phyloP scores from a whole-genome alignment of 2,329 filamentous ascomycete genomes.

The Endocalyx cinctus region DNA sequence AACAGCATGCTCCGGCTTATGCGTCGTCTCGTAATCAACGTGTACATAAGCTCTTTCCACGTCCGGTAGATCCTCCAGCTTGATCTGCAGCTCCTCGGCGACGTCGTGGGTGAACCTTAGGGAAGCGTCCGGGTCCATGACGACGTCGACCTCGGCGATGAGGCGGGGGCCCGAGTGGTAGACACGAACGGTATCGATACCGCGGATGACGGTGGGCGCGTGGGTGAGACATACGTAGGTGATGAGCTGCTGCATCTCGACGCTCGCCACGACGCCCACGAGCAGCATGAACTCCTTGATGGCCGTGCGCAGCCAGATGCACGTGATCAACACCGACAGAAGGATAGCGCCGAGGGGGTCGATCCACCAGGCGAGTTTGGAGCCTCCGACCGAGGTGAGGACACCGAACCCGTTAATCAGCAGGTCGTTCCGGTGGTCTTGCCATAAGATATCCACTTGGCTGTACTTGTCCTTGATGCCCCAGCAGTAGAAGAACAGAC shows the following conservation, averaged over 20 bases:
- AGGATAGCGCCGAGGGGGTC: slow-evolving; percentile 89
- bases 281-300: slow-evolving; percentile 87
- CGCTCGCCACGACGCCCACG: slow-evolving; percentile 82
- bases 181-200: slow-evolving; percentile 91
- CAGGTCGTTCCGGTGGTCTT: slow-evolving; percentile 96
- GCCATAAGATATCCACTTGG: slow-evolving; percentile 89
- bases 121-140: slow-evolving; percentile 74
- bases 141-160: slow-evolving; percentile 93
- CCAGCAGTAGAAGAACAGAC: slow-evolving; percentile 88
- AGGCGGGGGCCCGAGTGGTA: slow-evolving; percentile 87
- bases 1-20: slow-evolving; percentile 76
- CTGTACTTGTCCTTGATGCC: slow-evolving; percentile 84
- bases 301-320: slow-evolving; percentile 79
- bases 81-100: slow-evolving; percentile 89
- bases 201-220: slow-evolving; percentile 69
- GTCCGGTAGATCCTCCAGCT: slow-evolving; percentile 86
- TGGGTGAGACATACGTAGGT: slow-evolving; percentile 97
- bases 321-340: slow-evolving; percentile 71
- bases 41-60: slow-evolving; percentile 95
- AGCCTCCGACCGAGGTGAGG: slow-evolving; percentile 83
- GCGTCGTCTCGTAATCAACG: slow-evolving; percentile 93
- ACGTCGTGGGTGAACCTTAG: slow-evolving; percentile 84
- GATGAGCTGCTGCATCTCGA: slow-evolving; percentile 84
- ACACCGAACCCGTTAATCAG: slow-evolving; percentile 93
- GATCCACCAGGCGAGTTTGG: slow-evolving; percentile 89